phyloP scores from a whole-genome alignment of 345 rosid genomes.

The Cardiospermum halicacabum region DNA sequence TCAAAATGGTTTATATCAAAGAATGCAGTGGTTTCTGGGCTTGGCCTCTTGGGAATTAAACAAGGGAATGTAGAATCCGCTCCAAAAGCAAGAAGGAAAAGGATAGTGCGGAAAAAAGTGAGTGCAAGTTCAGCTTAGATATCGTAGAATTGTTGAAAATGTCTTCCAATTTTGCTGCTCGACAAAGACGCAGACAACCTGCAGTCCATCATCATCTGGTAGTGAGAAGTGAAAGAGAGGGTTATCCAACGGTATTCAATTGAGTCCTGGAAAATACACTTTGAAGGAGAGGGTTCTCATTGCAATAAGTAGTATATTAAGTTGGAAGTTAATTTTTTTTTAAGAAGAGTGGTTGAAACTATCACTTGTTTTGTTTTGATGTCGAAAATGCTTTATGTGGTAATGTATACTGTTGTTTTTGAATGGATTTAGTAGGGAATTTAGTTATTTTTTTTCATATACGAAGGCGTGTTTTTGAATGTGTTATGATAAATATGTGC shows the following conservation, averaged over 20 bases:
- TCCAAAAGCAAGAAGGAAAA: constrained; percentile 70
- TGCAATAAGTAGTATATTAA: not conserved
- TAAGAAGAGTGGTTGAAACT: not conserved
- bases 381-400: constrained; percentile 3
- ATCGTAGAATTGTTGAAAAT: not conserved
- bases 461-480: too few relatives aligned
- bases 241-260: not conserved
- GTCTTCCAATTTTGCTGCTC: constrained; percentile 22
- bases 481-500: too few relatives aligned
- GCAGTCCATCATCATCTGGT: not conserved
- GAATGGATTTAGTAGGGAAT: not conserved
- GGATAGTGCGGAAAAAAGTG: constrained; percentile 78
- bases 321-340: constrained; percentile 5
- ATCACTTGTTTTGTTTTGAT: not conserved
- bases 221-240: not conserved
- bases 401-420: not conserved
- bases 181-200: not conserved
- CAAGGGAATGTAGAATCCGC: constrained; percentile 44
- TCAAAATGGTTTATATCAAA: constrained; percentile 83
- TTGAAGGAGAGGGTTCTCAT: not conserved
- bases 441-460: too few relatives aligned
- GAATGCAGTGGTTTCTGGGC: constrained; percentile 70
- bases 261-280: not conserved
- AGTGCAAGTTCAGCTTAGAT: constrained; percentile 36
- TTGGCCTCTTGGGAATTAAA: constrained; percentile 71